Evolutionary conservation across 257 asterid genomes (phyloP), one percentile per base, ranked within the genome.

Genomic region (Misopates orontium): DNA sequence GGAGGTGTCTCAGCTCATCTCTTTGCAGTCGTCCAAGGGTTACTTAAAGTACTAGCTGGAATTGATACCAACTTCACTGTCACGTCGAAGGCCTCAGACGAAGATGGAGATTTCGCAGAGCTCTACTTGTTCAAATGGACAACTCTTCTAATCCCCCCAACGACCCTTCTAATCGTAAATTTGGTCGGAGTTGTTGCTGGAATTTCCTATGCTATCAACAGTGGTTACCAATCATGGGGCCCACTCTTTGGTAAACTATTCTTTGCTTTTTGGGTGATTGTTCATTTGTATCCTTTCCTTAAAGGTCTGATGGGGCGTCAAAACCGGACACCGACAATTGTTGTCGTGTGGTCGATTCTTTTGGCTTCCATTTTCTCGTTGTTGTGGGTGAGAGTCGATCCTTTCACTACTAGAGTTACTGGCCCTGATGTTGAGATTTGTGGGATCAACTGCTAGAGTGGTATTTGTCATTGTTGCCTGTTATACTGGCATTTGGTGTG

Each of bases 121-220:
- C 98, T 92, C 18, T 92, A 92, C 89, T 19, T 92, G 96, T 92
- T 92, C 87, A 92, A 92, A 62, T 92, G 98, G 98, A 92, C 97
- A 0, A 84, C 98, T 6, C 95, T 92, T 54, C 83, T 92, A 15
- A 89, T 92, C 58, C 97, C 97, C 16, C 98, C 98, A 0, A 92
- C 97, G 11, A 92, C 98, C 17, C 95, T 92, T 42, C 96, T 92
- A 78, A 80, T 92, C 19, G 57, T 92, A 28, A 92, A 92, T 89
- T 54, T 92, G 78, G 96, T 92, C 0, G 98, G 97, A 6, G 95
- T 85, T 18, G 95, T 92, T 32, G 98, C 97, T 1, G 98, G 98
- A 32, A 83, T 92, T 62, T 92, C 98, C n/a, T 85, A 85, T 7
- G 98, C 98, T 15, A 59, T 92, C 69, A 92, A 92, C 78, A 92